phyloP scores from a whole-genome alignment of 2,329 filamentous ascomycete genomes.

The Lachnellula suecica region DNA sequence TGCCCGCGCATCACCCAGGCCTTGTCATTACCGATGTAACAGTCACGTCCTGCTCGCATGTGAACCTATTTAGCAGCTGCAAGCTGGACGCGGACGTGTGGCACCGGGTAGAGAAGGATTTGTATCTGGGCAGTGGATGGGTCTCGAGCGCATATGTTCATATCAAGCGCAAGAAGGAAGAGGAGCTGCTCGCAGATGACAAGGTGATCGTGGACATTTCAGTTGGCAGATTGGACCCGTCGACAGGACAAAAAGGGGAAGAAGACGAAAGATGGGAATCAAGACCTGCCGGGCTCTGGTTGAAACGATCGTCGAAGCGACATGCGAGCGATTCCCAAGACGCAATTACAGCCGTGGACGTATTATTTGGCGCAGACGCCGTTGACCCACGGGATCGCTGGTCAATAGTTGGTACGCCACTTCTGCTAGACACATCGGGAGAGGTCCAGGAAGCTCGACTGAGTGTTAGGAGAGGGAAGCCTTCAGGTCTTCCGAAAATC shows the following conservation, averaged over 20 bases:
- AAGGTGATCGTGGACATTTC: constrained; percentile 64
- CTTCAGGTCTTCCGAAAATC: constrained; percentile 64
- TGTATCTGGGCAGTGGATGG: constrained; percentile 65
- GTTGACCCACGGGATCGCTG: constrained; percentile 87
- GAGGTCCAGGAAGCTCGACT: constrained; percentile 70
- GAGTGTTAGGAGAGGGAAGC: constrained; percentile 72
- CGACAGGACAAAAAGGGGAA: constrained; percentile 47
- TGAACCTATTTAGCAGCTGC: constrained; percentile 60
- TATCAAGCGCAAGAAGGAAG: constrained; percentile 68
- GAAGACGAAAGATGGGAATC: constrained; percentile 64
- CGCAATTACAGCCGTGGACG: constrained; percentile 66
- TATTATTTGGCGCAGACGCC: constrained; percentile 72
- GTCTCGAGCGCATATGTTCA: constrained; percentile 66
- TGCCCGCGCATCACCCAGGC: constrained; percentile 67
- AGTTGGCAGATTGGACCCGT: constrained; percentile 61
- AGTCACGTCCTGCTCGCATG: constrained; percentile 59
- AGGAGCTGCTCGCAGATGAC: constrained; percentile 62
- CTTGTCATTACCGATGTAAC: constrained; percentile 70
- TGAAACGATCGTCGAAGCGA: constrained; percentile 48
- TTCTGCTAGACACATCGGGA: constrained; percentile 66
- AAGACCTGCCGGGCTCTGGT: constrained; percentile 66
- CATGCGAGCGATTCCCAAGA: constrained; percentile 45
- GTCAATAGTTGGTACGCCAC: constrained; percentile 71
- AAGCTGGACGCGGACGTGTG: constrained; percentile 57
- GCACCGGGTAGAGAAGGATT: constrained; percentile 70